Base-by-base conservation (phyloP, 2,329 filamentous ascomycete genomes). In the Ilyonectria destructans region DNA sequence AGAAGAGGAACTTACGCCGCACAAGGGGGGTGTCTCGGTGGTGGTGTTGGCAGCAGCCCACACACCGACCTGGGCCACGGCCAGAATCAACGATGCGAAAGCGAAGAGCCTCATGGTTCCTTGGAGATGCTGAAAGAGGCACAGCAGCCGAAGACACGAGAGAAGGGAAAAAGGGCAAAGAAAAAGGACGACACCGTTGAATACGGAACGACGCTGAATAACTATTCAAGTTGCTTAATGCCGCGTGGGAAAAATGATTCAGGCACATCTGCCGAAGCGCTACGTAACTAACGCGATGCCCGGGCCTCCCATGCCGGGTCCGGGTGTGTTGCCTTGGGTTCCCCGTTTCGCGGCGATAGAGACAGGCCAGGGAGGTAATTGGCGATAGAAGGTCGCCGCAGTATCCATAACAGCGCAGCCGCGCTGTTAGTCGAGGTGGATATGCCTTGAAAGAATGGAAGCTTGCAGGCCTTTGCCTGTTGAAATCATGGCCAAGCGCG, bases 101-200 rank as follows among this genome's bases (percentile, higher is more conserved):
- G 31, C 23, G 43, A 66, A 26, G 26, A 69, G 7, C 64, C 65
- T 72, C 71, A 72, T 72, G 5, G 29, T 68, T 31, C 29, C 37
- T 56, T 35, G 45, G 31, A 17, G n/a, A 21, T 48, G 60, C 48
- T 56, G 15, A 23, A n/a, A 40, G 17, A 37, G 49, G 43, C 33
- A 23, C 23, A 10, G 49, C 31, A 29, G 37, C 57, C 26, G 12
- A 29, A 15, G 23, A 46, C 31, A 33, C 13, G 8, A 37, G 26
- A 29, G 49, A 64, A 57, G 37, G 15, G 35, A 45, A 43, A 46
- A 33, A 23, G 37, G 49, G 2, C 9, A 33, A 19, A 35, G 51
- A 35, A 21, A 35, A 35, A 21, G 31, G 15, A 54, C 7, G 19
- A 6, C 31, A 54, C 29, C 4, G n/a, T 19, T n/a, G 49, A 35